A percentile compares a stretch with the other conserved stretches of the same genome.
These are phyloP conservation scores for Gnomoniopsis smithogilvyi DNA, from an alignment of 2,329 filamentous ascomycete genomes.

Conservation along the genomic window DNA sequence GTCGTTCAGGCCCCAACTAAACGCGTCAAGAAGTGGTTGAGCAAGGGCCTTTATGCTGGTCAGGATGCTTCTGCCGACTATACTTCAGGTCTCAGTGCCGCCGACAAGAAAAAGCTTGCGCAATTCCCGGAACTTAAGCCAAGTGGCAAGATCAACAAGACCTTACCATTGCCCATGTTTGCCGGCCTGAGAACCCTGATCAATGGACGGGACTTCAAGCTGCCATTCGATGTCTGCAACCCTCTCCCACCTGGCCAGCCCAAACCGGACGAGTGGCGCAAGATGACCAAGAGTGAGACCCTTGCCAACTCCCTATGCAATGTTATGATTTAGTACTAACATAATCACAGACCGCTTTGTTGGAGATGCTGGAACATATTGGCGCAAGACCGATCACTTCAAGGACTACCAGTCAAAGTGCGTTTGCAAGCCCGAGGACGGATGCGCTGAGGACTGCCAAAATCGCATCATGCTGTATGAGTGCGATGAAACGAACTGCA, in stretches of 20 bases:
- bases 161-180: slow-evolving; percentile 76
- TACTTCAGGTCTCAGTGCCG: slow-evolving; percentile 43
- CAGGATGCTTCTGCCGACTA: slow-evolving; percentile 58
- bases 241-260: slow-evolving; percentile 82
- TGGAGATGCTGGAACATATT: slow-evolving; percentile 74
- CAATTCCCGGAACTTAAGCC: slow-evolving; percentile 44
- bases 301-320: neutral
- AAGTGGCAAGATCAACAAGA: slow-evolving; percentile 48
- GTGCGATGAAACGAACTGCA: slow-evolving; percentile 88
- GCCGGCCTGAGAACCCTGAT: slow-evolving; percentile 69
- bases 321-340: slow-evolving; percentile 17
- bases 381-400: slow-evolving; percentile 74
- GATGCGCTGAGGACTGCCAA: slow-evolving; percentile 86
- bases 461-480: slow-evolving; percentile 98
- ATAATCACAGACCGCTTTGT: slow-evolving; percentile 73
- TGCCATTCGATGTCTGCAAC: slow-evolving; percentile 88
- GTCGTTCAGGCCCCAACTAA: slow-evolving; percentile 37
- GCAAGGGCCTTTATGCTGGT: slow-evolving; percentile 82
- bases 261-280: slow-evolving; percentile 90
- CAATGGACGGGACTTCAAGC: slow-evolving; percentile 74
- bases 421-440: slow-evolving; percentile 72
- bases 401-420: slow-evolving; percentile 75
- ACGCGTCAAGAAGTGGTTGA: slow-evolving; percentile 71
- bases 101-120: slow-evolving; percentile 50
- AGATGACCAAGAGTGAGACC: slow-evolving; percentile 80